A percentile compares a stretch with the other conserved stretches of the same genome.
Evolutionary conservation across 768 basidiomycete genomes (phyloP).

Genomic region (Tulasnella sp.): DNA sequence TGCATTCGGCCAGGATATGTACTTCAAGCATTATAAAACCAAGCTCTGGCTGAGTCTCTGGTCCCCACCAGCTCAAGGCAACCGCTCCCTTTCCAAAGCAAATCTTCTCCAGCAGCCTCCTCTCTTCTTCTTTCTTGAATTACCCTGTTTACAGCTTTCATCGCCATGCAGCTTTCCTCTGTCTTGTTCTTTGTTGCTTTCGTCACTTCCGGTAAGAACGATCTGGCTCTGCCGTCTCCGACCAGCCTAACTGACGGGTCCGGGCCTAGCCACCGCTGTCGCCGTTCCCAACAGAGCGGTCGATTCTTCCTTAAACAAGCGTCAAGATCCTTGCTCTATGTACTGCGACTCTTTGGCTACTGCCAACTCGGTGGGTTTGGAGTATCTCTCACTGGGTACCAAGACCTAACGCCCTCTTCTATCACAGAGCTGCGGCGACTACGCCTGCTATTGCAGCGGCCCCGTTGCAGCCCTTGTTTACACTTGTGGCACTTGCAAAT

Average conservation of each 20-base stretch:
- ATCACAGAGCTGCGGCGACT: background rate
- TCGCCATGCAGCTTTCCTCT: background rate
- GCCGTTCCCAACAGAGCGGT: background rate
- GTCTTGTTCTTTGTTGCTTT: background rate
- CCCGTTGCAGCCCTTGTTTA: background rate
- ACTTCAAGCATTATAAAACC: background rate
- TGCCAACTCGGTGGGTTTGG: background rate
- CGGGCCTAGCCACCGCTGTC: background rate
- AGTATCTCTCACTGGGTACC: background rate
- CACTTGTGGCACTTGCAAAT: background rate
- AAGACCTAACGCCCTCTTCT: background rate
- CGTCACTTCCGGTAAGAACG: background rate
- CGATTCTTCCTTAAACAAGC: background rate
- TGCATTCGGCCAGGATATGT: background rate
- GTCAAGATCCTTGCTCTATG: background rate
- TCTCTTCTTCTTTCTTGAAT: background rate
- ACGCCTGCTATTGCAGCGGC: background rate
- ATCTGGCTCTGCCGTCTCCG: background rate
- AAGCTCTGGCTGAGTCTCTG: background rate
- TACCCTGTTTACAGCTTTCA: background rate
- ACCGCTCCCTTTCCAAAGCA: background rate
- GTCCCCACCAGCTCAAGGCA: background rate
- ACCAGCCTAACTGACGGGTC: background rate
- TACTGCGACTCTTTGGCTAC: background rate
- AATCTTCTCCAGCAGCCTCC: background rate